phyloP scores from a whole-genome alignment of 2,329 filamentous ascomycete species.

The Penicillium glabrum region DNA sequence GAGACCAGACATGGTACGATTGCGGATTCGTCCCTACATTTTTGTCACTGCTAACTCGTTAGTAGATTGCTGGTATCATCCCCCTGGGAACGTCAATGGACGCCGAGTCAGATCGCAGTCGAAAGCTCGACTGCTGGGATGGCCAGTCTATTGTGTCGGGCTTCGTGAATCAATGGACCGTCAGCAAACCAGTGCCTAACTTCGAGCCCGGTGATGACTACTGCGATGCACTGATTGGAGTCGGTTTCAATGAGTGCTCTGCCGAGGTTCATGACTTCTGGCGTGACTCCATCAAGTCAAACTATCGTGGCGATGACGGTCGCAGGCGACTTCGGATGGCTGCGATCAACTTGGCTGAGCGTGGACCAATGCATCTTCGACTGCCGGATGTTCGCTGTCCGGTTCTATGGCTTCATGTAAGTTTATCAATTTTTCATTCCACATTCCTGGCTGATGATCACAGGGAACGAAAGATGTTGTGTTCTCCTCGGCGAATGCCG shows the following conservation, averaged over 20 bases:
- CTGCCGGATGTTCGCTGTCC: slow-evolving; percentile 52
- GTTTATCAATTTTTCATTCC: not conserved
- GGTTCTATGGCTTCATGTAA: slow-evolving; percentile 51
- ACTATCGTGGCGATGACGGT: slow-evolving; percentile 53
- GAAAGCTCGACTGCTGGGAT: slow-evolving; percentile 52
- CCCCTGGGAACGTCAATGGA: slow-evolving; percentile 55
- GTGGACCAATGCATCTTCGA: slow-evolving; percentile 49
- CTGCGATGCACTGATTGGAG: slow-evolving; percentile 47
- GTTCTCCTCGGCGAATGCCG: slow-evolving; percentile 7
- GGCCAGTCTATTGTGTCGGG: slow-evolving; percentile 32
- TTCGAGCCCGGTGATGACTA: slow-evolving; percentile 46
- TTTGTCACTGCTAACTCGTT: not conserved
- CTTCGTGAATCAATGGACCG: slow-evolving; percentile 44
- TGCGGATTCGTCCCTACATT: not conserved
- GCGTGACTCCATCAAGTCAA: slow-evolving; percentile 44
- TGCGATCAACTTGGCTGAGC: slow-evolving; percentile 49
- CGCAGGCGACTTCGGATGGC: slow-evolving; percentile 50
- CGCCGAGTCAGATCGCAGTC: slow-evolving; percentile 46
- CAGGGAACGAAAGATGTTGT: slow-evolving; percentile 24
- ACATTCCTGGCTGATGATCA: not conserved
- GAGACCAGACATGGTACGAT: slow-evolving; percentile 46
- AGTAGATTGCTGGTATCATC: slow-evolving; percentile 52
- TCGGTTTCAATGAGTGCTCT: slow-evolving; percentile 47
- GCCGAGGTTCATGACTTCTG: slow-evolving; percentile 44
- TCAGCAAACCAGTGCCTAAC: slow-evolving; percentile 36